phyloP scores from a whole-genome alignment of 164 flowering plant species.

The grape (Vitis vinifera) region DNA sequence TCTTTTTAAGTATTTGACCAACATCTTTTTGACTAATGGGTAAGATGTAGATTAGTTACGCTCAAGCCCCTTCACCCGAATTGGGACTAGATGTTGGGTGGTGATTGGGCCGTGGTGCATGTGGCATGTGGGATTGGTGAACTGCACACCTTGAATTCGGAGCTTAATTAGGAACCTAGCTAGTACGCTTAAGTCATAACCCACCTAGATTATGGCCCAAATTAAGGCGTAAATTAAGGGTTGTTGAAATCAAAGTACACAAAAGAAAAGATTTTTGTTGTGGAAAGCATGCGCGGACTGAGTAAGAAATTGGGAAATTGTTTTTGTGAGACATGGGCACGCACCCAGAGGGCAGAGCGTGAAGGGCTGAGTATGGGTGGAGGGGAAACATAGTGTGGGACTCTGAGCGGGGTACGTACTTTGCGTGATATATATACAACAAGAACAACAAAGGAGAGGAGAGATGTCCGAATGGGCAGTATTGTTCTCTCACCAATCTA shows the following conservation, averaged over 20 bases:
- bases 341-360: conserved; percentile 4
- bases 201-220: conserved; percentile 20
- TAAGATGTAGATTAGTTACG: neutral
- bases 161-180: conserved; percentile 2
- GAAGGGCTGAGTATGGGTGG: conserved; percentile 11
- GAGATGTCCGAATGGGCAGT: too few relatives aligned
- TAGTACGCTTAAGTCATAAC: conserved; percentile 13
- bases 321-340: neutral
- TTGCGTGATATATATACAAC: conserved; percentile 8
- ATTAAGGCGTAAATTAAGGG: conserved; percentile 36
- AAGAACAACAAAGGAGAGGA: conserved; percentile 14
- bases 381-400: conserved; percentile 27
- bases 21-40: conserved; percentile 7
- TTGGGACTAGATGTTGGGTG: too few relatives aligned
- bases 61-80: too few relatives aligned
- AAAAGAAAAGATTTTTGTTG: neutral
- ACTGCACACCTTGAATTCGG: conserved; percentile 2
- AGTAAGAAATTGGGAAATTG: neutral
- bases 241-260: conserved; percentile 17
- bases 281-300: neutral
- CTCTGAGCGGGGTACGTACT: conserved; percentile 13
- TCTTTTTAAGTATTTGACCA: conserved; percentile 22
- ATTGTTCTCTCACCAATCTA: too few relatives aligned
- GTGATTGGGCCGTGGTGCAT: neutral
- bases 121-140: neutral